A percentile compares a stretch with the other conserved stretches of the same genome.
These are phyloP conservation scores for Entamoeba dispar DNA, from an alignment of 208 protist species.

Conservation along the genomic window DNA sequence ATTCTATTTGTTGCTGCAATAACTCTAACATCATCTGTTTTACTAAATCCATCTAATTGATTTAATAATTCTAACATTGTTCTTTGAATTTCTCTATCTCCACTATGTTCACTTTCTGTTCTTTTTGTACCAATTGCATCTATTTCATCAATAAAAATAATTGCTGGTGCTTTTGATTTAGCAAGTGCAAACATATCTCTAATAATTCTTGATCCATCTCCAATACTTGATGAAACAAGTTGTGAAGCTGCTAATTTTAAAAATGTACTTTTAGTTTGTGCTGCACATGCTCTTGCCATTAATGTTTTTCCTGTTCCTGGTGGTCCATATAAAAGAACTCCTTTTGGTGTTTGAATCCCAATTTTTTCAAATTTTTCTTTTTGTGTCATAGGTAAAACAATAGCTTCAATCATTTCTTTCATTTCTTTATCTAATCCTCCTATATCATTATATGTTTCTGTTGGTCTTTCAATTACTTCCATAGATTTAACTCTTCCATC, in stretches of 20 bases:
- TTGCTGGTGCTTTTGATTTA: slow-evolving; percentile 74
- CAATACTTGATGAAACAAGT: slow-evolving; percentile 99
- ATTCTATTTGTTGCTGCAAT: slow-evolving; percentile 98
- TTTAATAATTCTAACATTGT: slow-evolving; percentile 99
- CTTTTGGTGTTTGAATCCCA: slow-evolving; percentile 22
- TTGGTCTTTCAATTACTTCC: slow-evolving; percentile 97
- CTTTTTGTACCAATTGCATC: slow-evolving; percentile 98
- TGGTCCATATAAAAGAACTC: slow-evolving; percentile 26
- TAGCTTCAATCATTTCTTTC: slow-evolving; percentile 25
- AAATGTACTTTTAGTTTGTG: slow-evolving; percentile 74
- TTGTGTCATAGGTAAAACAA: slow-evolving; percentile 18
- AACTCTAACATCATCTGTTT: slow-evolving; percentile 44
- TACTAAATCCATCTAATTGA: slow-evolving; percentile 92
- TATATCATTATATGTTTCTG: slow-evolving; percentile 90
- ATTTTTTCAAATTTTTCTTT: slow-evolving; percentile 20
- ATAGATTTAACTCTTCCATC: slow-evolving; percentile 99
- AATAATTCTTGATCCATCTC: slow-evolving; percentile 94
- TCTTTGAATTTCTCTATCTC: slow-evolving; percentile 88
- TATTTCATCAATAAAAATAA: slow-evolving; percentile 99
- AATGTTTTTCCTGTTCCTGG: slow-evolving; percentile 33
- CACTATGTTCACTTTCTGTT: slow-evolving; percentile 43
- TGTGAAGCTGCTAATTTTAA: slow-evolving; percentile 98
- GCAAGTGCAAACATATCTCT: slow-evolving; percentile 96
- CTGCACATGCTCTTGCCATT: slow-evolving; percentile 27
- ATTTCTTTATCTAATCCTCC: slow-evolving; percentile 56